Conservation (phyloP, 2,329 filamentous ascomycete genomes). For the Botrytis fragariae region DNA sequence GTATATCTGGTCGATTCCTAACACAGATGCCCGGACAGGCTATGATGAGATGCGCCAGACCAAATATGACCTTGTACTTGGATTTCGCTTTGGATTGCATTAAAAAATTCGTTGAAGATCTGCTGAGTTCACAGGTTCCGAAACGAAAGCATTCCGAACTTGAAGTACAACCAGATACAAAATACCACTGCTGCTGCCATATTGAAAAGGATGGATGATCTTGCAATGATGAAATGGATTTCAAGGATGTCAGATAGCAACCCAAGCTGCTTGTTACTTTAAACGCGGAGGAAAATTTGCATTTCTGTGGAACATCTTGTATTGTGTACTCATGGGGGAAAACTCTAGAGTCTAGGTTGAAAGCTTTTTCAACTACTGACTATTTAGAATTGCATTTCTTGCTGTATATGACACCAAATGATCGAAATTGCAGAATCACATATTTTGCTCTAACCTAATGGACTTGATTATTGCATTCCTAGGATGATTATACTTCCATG, state of each 20-base stretch:
- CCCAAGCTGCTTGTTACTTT: not conserved
- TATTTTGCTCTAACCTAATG: not conserved
- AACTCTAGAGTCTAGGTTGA: not conserved
- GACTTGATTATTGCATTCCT: not conserved
- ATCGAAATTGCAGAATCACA: not conserved
- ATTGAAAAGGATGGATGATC: not conserved
- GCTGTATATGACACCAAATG: not conserved
- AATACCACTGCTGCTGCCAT: not conserved
- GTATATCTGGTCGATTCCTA: conserved; percentile 28
- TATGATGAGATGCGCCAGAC: conserved; percentile 27
- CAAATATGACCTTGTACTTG: not conserved
- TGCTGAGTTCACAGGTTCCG: not conserved
- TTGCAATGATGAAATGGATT: not conserved
- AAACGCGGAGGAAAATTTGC: not conserved
- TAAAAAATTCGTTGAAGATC: not conserved
- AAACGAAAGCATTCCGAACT: not conserved
- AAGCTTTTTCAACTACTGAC: not conserved
- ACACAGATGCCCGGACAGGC: conserved; percentile 33
- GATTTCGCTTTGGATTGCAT: conserved; percentile 1
- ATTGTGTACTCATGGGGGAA: not conserved
- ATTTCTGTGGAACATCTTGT: not conserved
- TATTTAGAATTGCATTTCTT: not conserved
- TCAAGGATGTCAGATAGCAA: not conserved
- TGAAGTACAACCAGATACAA: not conserved
- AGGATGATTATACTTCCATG: not conserved